Evolutionary conservation across 768 basidiomycete genomes (phyloP).

Genomic region (Macrolepiota albuminosa): DNA sequence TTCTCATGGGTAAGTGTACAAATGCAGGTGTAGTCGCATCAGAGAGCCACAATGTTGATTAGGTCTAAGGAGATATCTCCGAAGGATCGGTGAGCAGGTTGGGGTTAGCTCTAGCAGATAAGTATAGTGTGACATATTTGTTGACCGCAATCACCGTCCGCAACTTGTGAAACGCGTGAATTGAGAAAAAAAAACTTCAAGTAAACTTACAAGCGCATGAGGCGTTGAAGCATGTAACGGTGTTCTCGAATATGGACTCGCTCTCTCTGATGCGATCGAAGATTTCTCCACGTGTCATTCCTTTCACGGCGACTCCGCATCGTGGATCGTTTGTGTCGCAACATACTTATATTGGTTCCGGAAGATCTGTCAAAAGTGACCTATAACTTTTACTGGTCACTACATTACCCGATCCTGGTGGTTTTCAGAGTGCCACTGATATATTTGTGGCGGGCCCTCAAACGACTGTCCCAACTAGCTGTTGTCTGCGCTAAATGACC

Average conservation of each 20-base stretch:
- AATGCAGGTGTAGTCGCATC: neutral
- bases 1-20: constrained; percentile 7
- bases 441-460: neutral
- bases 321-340: neutral
- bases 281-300: constrained; percentile 6
- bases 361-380: neutral
- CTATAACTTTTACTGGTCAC: neutral
- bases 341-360: neutral
- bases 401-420: neutral
- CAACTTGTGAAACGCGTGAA: constrained; percentile 1
- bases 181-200: neutral
- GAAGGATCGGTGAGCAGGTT: neutral
- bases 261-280: constrained; percentile 3
- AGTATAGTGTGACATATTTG: neutral
- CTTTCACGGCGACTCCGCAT: neutral
- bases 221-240: constrained; percentile 9
- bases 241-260: neutral
- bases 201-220: constrained; percentile 7
- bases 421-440: neutral
- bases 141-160: neutral
- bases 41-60: neutral
- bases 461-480: too few species aligned
- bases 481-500: neutral
- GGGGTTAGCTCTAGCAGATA: neutral
- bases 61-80: neutral